Evolutionary conservation across 2,329 filamentous ascomycete species (phyloP).

Genomic region (Talaromyces islandicus): DNA sequence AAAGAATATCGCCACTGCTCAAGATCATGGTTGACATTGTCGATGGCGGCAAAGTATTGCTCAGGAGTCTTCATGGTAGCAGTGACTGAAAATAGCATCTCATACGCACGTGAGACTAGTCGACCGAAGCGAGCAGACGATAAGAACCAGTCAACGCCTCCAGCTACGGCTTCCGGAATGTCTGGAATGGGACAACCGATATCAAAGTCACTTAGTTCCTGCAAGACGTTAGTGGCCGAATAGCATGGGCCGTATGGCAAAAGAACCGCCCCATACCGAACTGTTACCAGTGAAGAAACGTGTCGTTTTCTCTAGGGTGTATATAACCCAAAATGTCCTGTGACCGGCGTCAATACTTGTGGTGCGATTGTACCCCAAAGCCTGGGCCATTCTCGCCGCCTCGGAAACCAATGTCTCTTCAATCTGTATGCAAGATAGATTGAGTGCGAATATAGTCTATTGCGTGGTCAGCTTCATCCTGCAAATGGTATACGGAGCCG

Average conservation of each 20-base stretch:
- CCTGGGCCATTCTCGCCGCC: constrained; percentile 29
- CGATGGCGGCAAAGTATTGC: constrained; percentile 16
- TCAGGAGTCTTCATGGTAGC: constrained; percentile 18
- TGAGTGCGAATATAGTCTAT: constrained; percentile 33
- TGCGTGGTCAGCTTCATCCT: not conserved
- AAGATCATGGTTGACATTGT: constrained; percentile 18
- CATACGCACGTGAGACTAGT: constrained; percentile 28
- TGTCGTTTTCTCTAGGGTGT: constrained; percentile 32
- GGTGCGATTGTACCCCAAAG: constrained; percentile 25
- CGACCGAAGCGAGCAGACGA: constrained; percentile 24
- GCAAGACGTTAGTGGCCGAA: not conserved
- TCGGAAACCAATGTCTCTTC: constrained; percentile 27
- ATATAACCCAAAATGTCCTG: constrained; percentile 37
- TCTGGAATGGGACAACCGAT: constrained; percentile 31
- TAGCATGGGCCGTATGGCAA: not conserved
- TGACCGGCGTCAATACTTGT: constrained; percentile 12
- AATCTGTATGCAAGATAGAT: constrained; percentile 28
- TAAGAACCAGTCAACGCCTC: constrained; percentile 31
- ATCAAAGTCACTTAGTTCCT: constrained; percentile 33
- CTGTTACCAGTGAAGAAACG: constrained; percentile 25
- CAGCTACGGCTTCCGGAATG: constrained; percentile 25
- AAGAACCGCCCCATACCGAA: constrained; percentile 22
- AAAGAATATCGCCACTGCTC: constrained; percentile 27
- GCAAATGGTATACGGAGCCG: not conserved
- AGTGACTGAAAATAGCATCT: constrained; percentile 30